phyloP scores from a whole-genome alignment of 2,329 filamentous ascomycete species.

The Neoscytalidium dimidiatum region DNA sequence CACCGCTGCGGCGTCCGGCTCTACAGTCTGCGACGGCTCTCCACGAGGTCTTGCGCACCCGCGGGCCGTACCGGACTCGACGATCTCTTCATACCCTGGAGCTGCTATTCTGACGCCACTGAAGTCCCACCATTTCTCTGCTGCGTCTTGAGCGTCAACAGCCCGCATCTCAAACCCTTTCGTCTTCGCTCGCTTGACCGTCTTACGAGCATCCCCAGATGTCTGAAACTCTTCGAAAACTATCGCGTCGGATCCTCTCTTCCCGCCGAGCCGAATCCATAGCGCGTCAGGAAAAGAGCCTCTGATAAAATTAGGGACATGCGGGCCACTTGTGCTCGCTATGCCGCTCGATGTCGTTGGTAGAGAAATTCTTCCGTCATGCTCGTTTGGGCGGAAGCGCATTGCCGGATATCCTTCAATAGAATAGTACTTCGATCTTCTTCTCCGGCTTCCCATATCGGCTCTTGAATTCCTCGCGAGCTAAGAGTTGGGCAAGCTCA shows the following conservation, averaged over 20 bases:
- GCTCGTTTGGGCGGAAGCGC: neutral
- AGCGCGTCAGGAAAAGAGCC: neutral
- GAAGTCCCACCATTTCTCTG: slow-evolving; percentile 7
- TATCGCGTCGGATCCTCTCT: neutral
- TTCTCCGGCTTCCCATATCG: slow-evolving; percentile 55
- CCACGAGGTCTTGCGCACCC: neutral
- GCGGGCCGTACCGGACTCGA: slow-evolving; percentile 2
- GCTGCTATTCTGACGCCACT: neutral
- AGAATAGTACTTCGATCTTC: slow-evolving; percentile 21
- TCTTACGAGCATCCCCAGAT: slow-evolving; percentile 9
- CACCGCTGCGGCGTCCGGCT: neutral
- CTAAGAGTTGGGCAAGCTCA: slow-evolving; percentile 74
- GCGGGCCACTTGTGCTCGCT: neutral
- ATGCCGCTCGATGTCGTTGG: neutral
- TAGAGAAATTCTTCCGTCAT: neutral
- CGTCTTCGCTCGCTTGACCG: neutral
- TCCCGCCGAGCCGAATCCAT: neutral
- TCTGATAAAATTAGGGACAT: neutral
- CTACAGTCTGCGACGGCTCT: neutral
- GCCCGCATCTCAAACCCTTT: slow-evolving; percentile 4
- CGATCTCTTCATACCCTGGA: neutral
- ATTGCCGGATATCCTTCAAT: slow-evolving; percentile 7
- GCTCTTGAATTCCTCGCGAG: slow-evolving; percentile 69
- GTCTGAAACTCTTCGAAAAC: slow-evolving; percentile 15
- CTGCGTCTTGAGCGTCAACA: slow-evolving; percentile 4